Conservation (phyloP, 805 yeast species). For the Candida pini region DNA sequence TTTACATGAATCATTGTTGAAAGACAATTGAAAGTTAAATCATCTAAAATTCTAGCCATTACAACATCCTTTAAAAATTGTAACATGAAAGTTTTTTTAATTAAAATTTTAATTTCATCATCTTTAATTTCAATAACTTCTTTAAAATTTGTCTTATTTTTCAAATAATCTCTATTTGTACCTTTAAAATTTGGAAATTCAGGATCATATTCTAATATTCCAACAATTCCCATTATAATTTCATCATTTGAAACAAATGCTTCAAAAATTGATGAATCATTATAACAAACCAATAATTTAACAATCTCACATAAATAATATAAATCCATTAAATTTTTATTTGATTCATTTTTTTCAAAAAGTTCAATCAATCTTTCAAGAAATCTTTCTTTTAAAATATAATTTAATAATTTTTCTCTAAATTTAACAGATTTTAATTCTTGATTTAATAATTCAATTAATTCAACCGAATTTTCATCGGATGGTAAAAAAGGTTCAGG, state of each 20-base stretch:
- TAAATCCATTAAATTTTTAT: conserved; percentile 47
- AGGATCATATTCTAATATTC: conserved; percentile 85
- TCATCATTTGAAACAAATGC: conserved; percentile 49
- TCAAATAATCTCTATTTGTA: conserved; percentile 64
- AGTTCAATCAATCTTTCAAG: conserved; percentile 44
- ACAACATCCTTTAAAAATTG: conserved; percentile 86
- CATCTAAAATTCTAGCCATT: conserved; percentile 76
- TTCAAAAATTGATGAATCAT: conserved; percentile 60
- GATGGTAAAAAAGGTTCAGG: conserved; percentile 58
- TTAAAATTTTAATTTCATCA: conserved; percentile 43
- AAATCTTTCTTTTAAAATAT: conserved; percentile 49
- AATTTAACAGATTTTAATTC: conserved; percentile 59
- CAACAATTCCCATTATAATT: conserved; percentile 54
- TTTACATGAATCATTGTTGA: conserved; percentile 61
- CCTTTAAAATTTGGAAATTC: conserved; percentile 79
- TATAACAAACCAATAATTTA: conserved; percentile 65
- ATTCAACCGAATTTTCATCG: conserved; percentile 43
- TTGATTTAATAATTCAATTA: conserved; percentile 53
- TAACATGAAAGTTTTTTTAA: conserved; percentile 69
- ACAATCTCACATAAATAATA: conserved; percentile 67
- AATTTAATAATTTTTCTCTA: conserved; percentile 52
- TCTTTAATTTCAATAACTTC: conserved; percentile 64
- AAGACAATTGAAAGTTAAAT: conserved; percentile 63
- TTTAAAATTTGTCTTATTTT: conserved; percentile 55
- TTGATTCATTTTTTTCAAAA: conserved; percentile 53